Evolutionary conservation across 345 rosid genomes (phyloP), one percentile per base, ranked within the genome.

Genomic region (Camelina neglecta): DNA sequence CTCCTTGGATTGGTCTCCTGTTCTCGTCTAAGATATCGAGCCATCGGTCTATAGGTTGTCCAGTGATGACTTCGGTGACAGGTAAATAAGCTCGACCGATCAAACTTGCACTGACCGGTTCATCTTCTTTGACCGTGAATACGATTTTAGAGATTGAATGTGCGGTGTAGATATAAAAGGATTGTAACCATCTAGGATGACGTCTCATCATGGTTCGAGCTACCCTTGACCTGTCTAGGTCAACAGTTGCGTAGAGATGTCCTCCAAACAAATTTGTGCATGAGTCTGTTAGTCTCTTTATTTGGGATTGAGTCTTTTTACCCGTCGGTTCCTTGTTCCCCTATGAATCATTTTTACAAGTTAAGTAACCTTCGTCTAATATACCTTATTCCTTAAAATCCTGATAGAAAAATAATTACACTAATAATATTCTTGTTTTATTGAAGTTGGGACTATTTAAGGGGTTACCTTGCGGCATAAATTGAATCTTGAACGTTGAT

Each of bases 1-100:
- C 80, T 33, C 87, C 90, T 8, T 72, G 68, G 33, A 91, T 54
- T 2, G 89, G 84, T 1, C 64, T 67, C 11, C 6, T 76, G 0
- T 54, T 49, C 41, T 77, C 83, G 35, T 90, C 90, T 0, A 76
- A 59, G 20, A 92, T 85, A 8, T 82, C 78, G 10, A 92, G 75
- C 87, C 81, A 75, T 29, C 72, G 73, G 16, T 82, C 83, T 23
- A 83, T 54, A 4, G 38, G 49, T 6, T 42, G 63, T 58, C 89
- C 93, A 0, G 65, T 13, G 33, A 65, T 41, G 58, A 90, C 76
- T 35, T 89, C 85, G n/a, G 80, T 77, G 12, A 72, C 90, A 1
- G 91, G 96, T 15, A 90, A 45, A 54, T 81, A 82, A 47, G 98
- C 98, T 79, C 93, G 82, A 55, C 97, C 97, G 10, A 91, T 85